A percentile compares a stretch with the other conserved stretches of the same genome.
These are phyloP conservation scores for Pseudogymnoascus sp. DNA, from an alignment of 2,329 filamentous ascomycete species.

Conservation along the genomic window DNA sequence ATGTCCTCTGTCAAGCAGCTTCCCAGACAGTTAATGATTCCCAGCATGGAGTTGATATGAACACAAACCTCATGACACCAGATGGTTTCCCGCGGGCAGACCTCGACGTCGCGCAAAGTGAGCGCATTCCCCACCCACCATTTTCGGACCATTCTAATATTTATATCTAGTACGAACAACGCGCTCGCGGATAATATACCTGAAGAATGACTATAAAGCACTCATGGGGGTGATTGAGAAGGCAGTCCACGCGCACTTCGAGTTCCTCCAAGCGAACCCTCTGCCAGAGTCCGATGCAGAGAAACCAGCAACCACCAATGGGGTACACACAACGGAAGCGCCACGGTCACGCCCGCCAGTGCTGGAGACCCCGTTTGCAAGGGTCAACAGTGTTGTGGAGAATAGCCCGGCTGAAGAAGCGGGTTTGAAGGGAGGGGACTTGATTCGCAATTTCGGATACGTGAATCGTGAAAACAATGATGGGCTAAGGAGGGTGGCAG, in stretches of 20 bases:
- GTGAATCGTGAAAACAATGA: conserved; percentile 82
- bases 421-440: conserved; percentile 71
- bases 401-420: conserved; percentile 75
- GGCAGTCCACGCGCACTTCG: conserved; percentile 83
- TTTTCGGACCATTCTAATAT: background rate
- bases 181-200: conserved; percentile 74
- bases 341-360: conserved; percentile 23
- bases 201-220: conserved; percentile 89
- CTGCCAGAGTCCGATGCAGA: conserved; percentile 21
- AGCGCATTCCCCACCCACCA: conserved; percentile 18
- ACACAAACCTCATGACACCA: conserved; percentile 72
- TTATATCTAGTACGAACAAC: conserved; percentile 73
- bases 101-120: conserved; percentile 91
- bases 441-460: conserved; percentile 75
- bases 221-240: conserved; percentile 78
- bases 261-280: conserved; percentile 48
- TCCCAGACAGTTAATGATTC: conserved; percentile 12
- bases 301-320: conserved; percentile 18
- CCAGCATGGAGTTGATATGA: conserved; percentile 90
- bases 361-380: conserved; percentile 66
- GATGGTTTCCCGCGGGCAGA: conserved; percentile 92
- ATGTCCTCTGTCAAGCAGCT: background rate
- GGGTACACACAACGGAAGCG: conserved; percentile 27
- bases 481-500: conserved; percentile 73
- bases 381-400: conserved; percentile 72